phyloP scores from a whole-genome alignment of 495 filamentous ascomycete species.

The Penicillium atrosanguineum region DNA sequence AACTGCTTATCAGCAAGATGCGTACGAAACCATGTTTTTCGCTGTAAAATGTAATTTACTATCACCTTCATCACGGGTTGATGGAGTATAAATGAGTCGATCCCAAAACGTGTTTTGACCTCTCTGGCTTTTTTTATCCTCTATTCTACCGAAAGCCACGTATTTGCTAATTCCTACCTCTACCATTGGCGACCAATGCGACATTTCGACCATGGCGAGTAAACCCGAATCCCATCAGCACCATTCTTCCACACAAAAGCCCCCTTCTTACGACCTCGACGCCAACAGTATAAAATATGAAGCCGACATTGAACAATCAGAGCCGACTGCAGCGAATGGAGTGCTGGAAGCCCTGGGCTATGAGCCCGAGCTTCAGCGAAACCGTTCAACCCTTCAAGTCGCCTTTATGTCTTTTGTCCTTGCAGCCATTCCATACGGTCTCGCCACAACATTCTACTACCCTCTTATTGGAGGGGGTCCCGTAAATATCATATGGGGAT shows the following conservation, averaged over 20 bases:
- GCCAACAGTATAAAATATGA: background rate
- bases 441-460: constrained; percentile 62
- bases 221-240: constrained; percentile 1
- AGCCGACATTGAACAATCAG: constrained; percentile 8
- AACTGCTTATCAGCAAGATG: constrained; percentile 2
- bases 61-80: too few species aligned
- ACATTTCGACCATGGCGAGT: background rate
- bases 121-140: too few species aligned
- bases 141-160: too few species aligned
- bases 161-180: background rate
- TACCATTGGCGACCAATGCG: background rate
- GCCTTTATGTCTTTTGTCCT: constrained; percentile 42
- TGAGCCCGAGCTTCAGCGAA: constrained; percentile 51
- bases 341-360: constrained; percentile 46
- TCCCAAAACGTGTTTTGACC: too few species aligned
- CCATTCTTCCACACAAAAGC: background rate
- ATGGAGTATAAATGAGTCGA: too few species aligned
- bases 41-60: too few species aligned
- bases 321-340: constrained; percentile 18
- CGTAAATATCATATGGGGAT: constrained; percentile 61
- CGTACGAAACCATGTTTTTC: background rate
- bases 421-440: constrained; percentile 56
- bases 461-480: constrained; percentile 57
- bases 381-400: constrained; percentile 42
- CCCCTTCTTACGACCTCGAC: background rate